phyloP scores from a whole-genome alignment of 2,329 filamentous ascomycete genomes.

The Fusarium nelsonii region DNA sequence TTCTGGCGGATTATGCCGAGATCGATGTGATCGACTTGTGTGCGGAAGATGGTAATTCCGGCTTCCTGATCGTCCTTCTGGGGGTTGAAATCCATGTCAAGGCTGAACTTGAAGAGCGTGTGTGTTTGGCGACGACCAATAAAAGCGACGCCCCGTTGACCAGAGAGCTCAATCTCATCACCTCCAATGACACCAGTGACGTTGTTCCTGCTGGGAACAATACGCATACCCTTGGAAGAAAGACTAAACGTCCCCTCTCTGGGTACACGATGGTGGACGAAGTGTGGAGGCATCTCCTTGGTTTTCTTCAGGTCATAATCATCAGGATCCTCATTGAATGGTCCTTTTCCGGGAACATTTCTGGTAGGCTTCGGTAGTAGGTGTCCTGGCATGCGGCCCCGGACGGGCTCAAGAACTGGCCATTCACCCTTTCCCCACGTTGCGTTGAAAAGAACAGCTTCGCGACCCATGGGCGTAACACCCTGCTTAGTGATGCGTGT shows the following conservation, averaged over 20 bases:
- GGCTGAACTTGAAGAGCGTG: slow-evolving; percentile 24
- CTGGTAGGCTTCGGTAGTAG: slow-evolving; percentile 12
- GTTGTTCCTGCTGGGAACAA: slow-evolving; percentile 25
- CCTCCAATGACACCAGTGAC: neutral
- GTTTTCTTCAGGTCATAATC: slow-evolving; percentile 6
- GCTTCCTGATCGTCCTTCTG: slow-evolving; percentile 12
- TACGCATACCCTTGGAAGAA: slow-evolving; percentile 5
- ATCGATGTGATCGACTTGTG: slow-evolving; percentile 37
- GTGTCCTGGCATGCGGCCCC: slow-evolving; percentile 50
- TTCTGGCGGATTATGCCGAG: slow-evolving; percentile 22
- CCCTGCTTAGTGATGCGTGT: slow-evolving; percentile 31
- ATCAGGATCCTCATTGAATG: slow-evolving; percentile 26
- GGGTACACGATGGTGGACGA: slow-evolving; percentile 28
- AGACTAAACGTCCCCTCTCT: slow-evolving; percentile 1
- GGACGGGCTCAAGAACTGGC: slow-evolving; percentile 56
- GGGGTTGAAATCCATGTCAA: slow-evolving; percentile 24
- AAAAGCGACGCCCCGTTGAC: slow-evolving; percentile 23
- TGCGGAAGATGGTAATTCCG: slow-evolving; percentile 27
- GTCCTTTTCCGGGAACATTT: slow-evolving; percentile 12
- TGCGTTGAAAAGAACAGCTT: slow-evolving; percentile 60
- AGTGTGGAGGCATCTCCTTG: slow-evolving; percentile 6
- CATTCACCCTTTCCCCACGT: slow-evolving; percentile 64
- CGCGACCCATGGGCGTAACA: slow-evolving; percentile 60
- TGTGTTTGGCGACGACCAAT: slow-evolving; percentile 30
- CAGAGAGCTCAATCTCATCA: slow-evolving; percentile 19